A percentile compares a stretch with the other conserved stretches of the same genome.
Conservation (phyloP, 352 stramenopile genomes). For the Phytophthora colocasiae region DNA sequence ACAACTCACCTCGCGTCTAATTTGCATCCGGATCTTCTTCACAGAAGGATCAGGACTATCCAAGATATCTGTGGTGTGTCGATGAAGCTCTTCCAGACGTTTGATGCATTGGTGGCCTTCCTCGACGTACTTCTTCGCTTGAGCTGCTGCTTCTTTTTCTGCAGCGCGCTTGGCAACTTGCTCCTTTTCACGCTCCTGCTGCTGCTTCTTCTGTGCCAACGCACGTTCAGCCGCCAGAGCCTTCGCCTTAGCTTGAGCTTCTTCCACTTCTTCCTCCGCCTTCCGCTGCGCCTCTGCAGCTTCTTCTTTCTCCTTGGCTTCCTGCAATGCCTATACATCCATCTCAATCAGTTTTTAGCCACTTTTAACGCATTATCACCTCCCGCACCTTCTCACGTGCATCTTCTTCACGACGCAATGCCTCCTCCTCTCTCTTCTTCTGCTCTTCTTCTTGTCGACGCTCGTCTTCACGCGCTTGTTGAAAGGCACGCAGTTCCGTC, state of each 20-base stretch:
- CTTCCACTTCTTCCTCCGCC: conserved; percentile 33
- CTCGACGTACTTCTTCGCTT: conserved; percentile 51
- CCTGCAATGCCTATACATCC: conserved; percentile 23
- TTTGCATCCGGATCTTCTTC: conserved; percentile 77
- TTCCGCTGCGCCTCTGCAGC: conserved; percentile 32
- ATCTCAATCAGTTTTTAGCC: neutral
- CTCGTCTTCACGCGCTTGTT: conserved; percentile 45
- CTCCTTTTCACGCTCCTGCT: conserved; percentile 38
- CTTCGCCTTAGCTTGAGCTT: conserved; percentile 46
- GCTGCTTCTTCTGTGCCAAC: conserved; percentile 37
- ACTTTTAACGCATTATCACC: no score
- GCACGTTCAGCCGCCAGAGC: conserved; percentile 36
- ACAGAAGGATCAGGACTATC: conserved; percentile 52
- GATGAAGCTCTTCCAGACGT: conserved; percentile 60
- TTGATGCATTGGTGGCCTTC: conserved; percentile 56
- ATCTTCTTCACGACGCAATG: conserved; percentile 39
- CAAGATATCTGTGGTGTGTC: conserved; percentile 53
- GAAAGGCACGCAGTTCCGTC: conserved; percentile 52
- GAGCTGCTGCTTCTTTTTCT: conserved; percentile 40
- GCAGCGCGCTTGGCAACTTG: conserved; percentile 46
- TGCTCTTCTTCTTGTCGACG: conserved; percentile 40
- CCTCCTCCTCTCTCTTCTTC: conserved; percentile 45
- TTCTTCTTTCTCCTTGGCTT: conserved; percentile 36
- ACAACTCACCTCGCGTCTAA: conserved; percentile 59
- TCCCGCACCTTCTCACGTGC: conserved; percentile 44